Evolutionary conservation across 495 filamentous ascomycete species (phyloP), one percentile per base, ranked within the genome.

Genomic region (Xylaria palmicola): DNA sequence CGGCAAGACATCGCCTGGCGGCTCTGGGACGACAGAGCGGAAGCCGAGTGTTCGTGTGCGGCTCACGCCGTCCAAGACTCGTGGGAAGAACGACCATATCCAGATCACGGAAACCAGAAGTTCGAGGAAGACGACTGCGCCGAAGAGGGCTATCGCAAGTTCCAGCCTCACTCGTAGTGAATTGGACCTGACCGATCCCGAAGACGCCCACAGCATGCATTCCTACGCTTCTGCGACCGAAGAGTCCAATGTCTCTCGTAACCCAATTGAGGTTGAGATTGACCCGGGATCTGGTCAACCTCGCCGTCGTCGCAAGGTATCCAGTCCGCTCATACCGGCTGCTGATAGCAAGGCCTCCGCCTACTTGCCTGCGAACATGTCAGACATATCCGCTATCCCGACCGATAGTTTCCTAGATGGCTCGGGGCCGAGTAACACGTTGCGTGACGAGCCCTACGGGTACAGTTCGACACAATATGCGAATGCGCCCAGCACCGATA

Each of bases 21-120:
- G 60, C 44, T 67, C 69, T 8, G 47, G 50, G 24, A 17, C 43
- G 29, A 59, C 62, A 44, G 71, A 77, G 48, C 77, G 88, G 81
- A 77, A 91, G 60, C 95, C 94, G 2, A 97, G 92, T 76, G 94
- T 99, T 43, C 86, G 94, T 65, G 94, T 99, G 56, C 91, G 93
- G 67, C 85, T 99, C 50, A 97, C 92, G 34, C 94, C 95, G 30
- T 94, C 89, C 22, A 74, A 79, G 49, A 78, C 74, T 32, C 72
- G 76, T 47, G 77, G 79, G 26, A 81, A 77, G 48, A 84, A 86
- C 69, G 89, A 92, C 51, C 88, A 87, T 63, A 87, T 96, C 60
- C 85, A 93, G 66, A 91, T 96, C 69, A 94, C 90, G 30, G 86
- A 91, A 70, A 84, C 87, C 20, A 85, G 84, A 66, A 77, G 73